Percentiles rank a stretch among this genome's conserved stretches.
These are phyloP conservation scores for Hypoxylon cercidicola DNA, from an alignment of 495 filamentous ascomycete genomes.

Conservation along the genomic window DNA sequence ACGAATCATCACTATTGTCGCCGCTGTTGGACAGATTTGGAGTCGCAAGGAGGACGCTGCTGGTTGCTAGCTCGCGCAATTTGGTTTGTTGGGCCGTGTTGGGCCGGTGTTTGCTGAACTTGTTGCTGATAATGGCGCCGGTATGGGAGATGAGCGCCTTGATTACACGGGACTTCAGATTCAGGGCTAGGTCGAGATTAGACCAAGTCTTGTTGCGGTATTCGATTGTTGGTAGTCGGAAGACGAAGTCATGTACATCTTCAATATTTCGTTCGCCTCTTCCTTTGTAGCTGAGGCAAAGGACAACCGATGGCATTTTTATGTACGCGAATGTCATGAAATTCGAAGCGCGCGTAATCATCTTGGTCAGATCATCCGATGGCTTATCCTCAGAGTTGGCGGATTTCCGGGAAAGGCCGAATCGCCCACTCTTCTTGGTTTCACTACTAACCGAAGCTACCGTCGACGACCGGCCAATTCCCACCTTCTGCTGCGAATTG, in stretches of 20 bases:
- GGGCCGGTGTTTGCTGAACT: constrained; percentile 87
- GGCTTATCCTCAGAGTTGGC: constrained; percentile 56
- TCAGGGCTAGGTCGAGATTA: constrained; percentile 91
- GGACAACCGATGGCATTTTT: constrained; percentile 91
- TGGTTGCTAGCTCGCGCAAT: constrained; percentile 80
- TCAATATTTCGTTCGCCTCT: constrained; percentile 93
- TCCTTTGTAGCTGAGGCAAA: constrained; percentile 97
- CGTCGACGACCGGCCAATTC: constrained; percentile 62
- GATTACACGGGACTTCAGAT: constrained; percentile 93
- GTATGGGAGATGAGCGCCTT: constrained; percentile 94
- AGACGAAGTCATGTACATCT: constrained; percentile 97
- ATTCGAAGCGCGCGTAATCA: constrained; percentile 94
- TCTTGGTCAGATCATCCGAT: constrained; percentile 95
- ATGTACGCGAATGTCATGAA: constrained; percentile 98
- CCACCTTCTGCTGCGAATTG: constrained; percentile 52
- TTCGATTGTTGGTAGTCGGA: constrained; percentile 92
- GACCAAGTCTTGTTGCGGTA: constrained; percentile 99
- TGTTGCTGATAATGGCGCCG: constrained; percentile 96
- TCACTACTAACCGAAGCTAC: constrained; percentile 58
- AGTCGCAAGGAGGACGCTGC: constrained; percentile 62
- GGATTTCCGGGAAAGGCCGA: constrained; percentile 52
- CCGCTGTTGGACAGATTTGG: constrained; percentile 46
- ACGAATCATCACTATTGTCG: constrained; percentile 62
- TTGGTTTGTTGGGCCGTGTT: constrained; percentile 79
- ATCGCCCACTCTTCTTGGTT: constrained; percentile 62